These are phyloP conservation scores for Prunus kanzakura DNA, from an alignment of 306 rosid genomes.

Conservation along the genomic window DNA sequence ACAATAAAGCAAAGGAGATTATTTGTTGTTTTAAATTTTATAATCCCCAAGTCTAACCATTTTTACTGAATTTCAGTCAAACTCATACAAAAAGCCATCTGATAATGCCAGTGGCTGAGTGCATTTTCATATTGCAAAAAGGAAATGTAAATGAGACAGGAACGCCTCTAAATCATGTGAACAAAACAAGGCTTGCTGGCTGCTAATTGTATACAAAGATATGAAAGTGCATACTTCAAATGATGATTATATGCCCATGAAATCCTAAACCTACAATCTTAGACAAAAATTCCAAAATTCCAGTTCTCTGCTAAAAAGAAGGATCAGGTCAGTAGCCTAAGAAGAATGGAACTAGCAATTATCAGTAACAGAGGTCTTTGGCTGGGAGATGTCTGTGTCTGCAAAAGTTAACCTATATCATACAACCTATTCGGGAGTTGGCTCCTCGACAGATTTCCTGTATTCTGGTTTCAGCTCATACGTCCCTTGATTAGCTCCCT, in stretches of 20 bases:
- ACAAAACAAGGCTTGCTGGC: too few species aligned
- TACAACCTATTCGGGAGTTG: constrained; percentile 25
- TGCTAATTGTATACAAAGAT: too few species aligned
- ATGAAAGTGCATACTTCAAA: not conserved
- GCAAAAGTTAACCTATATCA: not conserved
- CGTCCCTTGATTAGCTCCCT: constrained; percentile 83
- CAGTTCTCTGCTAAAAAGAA: not conserved
- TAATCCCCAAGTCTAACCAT: not conserved
- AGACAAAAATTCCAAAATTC: not conserved
- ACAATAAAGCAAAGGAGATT: not conserved
- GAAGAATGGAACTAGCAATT: not conserved
- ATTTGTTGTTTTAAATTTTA: not conserved
- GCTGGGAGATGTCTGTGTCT: not conserved
- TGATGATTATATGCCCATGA: not conserved
- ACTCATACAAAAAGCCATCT: not conserved
- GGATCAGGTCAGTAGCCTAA: constrained; percentile 3
- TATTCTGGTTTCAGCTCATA: constrained; percentile 95
- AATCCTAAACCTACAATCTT: constrained; percentile 9
- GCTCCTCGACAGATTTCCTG: constrained; percentile 53
- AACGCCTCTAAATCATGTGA: too few species aligned
- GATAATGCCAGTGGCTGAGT: not conserved
- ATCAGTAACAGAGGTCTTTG: constrained; percentile 1
- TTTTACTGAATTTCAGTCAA: not conserved
- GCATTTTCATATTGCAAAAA: not conserved
- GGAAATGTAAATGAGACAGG: too few species aligned